Evolutionary conservation across 2,329 filamentous ascomycete genomes (phyloP).

Genomic region (Alternaria gaisen): DNA sequence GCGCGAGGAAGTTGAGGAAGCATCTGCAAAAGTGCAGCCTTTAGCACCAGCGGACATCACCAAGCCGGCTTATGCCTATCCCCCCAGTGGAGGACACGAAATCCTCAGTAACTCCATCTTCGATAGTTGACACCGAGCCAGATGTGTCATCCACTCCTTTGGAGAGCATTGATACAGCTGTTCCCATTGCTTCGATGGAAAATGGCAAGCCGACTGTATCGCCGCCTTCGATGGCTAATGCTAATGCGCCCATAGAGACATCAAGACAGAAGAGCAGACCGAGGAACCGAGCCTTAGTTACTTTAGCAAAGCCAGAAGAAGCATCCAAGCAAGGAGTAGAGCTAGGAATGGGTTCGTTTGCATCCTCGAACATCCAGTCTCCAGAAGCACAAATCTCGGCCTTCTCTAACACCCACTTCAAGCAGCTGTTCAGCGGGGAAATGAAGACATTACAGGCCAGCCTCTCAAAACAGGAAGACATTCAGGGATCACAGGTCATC

Average conservation of each 20-base stretch:
- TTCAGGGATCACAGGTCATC: not conserved
- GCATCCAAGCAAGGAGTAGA: not conserved
- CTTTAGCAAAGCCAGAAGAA: not conserved
- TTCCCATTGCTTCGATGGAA: fast-evolving
- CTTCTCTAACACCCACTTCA: not conserved
- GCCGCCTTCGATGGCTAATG: not conserved
- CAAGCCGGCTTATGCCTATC: no score
- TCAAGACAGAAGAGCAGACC: not conserved
- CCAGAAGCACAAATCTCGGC: not conserved
- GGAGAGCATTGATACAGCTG: fast-evolving
- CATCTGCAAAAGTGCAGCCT: not conserved
- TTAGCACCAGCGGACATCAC: not conserved
- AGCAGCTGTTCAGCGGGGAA: not conserved
- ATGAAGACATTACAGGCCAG: not conserved
- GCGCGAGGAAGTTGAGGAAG: not conserved
- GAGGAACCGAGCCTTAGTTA: fast-evolving
- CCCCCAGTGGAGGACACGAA: not conserved
- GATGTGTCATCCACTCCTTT: not conserved
- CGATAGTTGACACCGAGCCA: not conserved
- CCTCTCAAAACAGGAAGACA: not conserved
- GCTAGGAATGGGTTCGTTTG: not conserved
- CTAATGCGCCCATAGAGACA: not conserved
- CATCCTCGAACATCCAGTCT: not conserved
- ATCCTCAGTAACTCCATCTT: no score
- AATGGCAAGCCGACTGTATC: not conserved